Evolutionary conservation across 1,284 basidiomycete genomes (phyloP).

Genomic region (Gomphus bonarii): DNA sequence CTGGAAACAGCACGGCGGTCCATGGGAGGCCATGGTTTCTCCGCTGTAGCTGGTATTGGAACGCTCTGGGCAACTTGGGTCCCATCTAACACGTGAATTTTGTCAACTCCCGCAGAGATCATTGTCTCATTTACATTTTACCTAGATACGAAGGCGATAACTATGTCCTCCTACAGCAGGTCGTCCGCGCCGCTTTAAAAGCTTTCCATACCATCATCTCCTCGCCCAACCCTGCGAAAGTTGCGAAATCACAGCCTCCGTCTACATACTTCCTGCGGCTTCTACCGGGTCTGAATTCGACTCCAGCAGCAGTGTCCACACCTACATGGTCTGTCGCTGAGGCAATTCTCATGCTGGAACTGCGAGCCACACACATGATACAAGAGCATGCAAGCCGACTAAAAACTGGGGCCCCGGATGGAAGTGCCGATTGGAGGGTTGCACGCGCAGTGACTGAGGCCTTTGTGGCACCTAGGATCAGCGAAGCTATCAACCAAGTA

Average conservation of each 20-base stretch:
- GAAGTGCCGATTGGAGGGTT: slow-evolving; percentile 44
- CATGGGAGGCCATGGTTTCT: slow-evolving; percentile 74
- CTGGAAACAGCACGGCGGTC: slow-evolving; percentile 60
- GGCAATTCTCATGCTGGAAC: slow-evolving; percentile 40
- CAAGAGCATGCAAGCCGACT: slow-evolving; percentile 30
- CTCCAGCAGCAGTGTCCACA: slow-evolving; percentile 16
- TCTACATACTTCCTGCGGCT: slow-evolving; percentile 45
- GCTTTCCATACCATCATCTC: slow-evolving; percentile 31
- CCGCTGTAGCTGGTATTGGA: slow-evolving; percentile 58
- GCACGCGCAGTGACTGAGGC: slow-evolving; percentile 58
- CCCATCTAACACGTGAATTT: slow-evolving; percentile 49
- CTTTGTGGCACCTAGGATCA: slow-evolving; percentile 47
- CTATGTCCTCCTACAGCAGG: slow-evolving; percentile 64
- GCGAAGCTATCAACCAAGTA: slow-evolving; percentile 33
- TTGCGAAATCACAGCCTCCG: slow-evolving; percentile 27
- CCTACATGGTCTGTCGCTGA: slow-evolving; percentile 13
- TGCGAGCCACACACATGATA: slow-evolving; percentile 52
- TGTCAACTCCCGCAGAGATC: not conserved
- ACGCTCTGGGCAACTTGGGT: slow-evolving; percentile 54
- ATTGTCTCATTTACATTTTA: not conserved
- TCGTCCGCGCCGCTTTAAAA: slow-evolving; percentile 60
- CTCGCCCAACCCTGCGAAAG: slow-evolving; percentile 13
- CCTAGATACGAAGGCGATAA: slow-evolving; percentile 68
- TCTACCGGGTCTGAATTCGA: slow-evolving; percentile 21
- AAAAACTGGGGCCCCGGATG: slow-evolving; percentile 31